phyloP scores from a whole-genome alignment of 2,329 filamentous ascomycete species.

The Xylariaceae sp. region DNA sequence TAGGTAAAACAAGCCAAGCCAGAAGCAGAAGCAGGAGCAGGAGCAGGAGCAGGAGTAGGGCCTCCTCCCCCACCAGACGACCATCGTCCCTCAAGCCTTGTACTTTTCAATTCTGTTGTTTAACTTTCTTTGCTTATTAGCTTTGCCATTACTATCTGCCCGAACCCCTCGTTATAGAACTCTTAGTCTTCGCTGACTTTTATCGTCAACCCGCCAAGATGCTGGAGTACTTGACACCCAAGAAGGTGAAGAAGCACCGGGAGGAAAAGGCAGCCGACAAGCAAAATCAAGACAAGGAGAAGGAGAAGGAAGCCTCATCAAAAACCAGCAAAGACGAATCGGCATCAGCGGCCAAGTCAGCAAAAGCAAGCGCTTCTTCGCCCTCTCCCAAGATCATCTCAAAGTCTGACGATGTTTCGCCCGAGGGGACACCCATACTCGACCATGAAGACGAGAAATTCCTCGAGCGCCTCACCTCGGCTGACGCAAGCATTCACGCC shows the following conservation, averaged over 20 bases:
- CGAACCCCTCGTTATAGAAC: too few species aligned
- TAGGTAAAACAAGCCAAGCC: too few species aligned
- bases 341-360: conserved; percentile 6
- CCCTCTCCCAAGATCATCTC: conserved; percentile 37
- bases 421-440: conserved; percentile 54
- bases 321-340: conserved; percentile 34
- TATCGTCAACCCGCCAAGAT: conserved; percentile 45
- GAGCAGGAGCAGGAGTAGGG: too few species aligned
- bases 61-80: too few species aligned
- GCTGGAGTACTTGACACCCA: conserved; percentile 69
- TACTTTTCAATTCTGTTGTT: too few species aligned
- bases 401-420: conserved; percentile 31
- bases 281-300: conserved; percentile 35
- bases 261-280: conserved; percentile 52
- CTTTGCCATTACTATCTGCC: too few species aligned
- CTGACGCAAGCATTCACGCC: conserved; percentile 39
- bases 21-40: too few species aligned
- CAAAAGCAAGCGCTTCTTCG: background rate
- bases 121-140: too few species aligned
- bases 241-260: conserved; percentile 67
- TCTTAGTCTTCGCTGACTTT: too few species aligned
- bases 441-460: conserved; percentile 65
- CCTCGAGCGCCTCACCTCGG: conserved; percentile 59
- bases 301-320: conserved; percentile 41
- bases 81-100: too few species aligned